These are phyloP conservation scores for Pinus albicaulis DNA, from an alignment of 75 land plant species.

Conservation along the genomic window DNA sequence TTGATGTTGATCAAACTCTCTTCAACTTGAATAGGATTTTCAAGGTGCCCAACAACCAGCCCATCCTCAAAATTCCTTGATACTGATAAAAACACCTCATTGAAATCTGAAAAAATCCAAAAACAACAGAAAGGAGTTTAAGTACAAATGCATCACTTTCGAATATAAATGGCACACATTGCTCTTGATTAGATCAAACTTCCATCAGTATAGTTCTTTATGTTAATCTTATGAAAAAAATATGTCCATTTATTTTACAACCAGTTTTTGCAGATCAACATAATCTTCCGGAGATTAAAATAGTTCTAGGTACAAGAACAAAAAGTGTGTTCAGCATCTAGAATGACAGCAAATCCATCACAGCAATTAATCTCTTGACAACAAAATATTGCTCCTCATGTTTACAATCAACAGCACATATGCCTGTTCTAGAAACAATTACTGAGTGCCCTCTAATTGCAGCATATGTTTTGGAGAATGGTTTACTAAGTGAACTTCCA, in stretches of 20 bases:
- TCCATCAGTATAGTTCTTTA: neutral
- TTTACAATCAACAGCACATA: neutral
- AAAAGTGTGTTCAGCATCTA: neutral
- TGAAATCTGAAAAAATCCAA: constrained; percentile 6
- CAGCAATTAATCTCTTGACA: neutral
- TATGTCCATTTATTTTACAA: neutral
- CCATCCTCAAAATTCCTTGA: neutral
- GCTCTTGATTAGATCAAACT: neutral
- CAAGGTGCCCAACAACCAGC: neutral
- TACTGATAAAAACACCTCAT: neutral
- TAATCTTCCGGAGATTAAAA: neutral
- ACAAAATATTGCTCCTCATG: neutral
- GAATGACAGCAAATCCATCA: neutral
- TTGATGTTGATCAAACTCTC: neutral
- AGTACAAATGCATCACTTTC: neutral
- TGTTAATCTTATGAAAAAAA: neutral
- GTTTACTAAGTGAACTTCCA: neutral
- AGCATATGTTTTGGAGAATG: constrained; percentile 1
- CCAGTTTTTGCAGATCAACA: neutral
- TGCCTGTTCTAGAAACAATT: neutral
- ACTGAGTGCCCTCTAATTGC: neutral
- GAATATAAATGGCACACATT: neutral
- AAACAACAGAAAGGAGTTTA: constrained; percentile 4
- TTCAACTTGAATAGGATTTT: neutral
- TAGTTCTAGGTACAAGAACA: neutral